A percentile compares a stretch with the other conserved stretches of the same genome.
Conservation (phyloP, 345 rosid species). For the Pistacia vera region DNA sequence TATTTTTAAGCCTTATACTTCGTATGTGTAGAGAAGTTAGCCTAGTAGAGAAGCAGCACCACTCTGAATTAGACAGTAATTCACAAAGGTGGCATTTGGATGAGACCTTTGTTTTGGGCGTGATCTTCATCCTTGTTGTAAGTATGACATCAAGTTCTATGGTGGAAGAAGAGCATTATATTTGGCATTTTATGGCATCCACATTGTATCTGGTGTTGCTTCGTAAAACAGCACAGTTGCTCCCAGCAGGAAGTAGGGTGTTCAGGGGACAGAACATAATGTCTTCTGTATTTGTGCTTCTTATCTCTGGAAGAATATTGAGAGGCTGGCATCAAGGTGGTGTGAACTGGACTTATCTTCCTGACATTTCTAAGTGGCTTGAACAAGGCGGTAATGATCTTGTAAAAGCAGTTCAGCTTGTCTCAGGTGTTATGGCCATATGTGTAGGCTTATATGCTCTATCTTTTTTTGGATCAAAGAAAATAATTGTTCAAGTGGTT, state of each 20-base stretch:
- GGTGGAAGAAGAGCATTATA: constrained; percentile 98
- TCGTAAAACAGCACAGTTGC: constrained; percentile 52
- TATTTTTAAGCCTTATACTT: constrained; percentile 48
- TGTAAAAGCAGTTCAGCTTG: constrained; percentile 54
- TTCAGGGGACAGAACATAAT: constrained; percentile 32
- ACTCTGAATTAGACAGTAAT: constrained; percentile 20
- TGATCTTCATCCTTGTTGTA: constrained; percentile 53
- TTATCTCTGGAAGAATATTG: constrained; percentile 72
- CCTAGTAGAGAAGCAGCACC: constrained; percentile 28
- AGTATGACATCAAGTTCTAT: constrained; percentile 96
- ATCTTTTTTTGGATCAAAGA: constrained; percentile 34
- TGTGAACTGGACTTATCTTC: constrained; percentile 87
- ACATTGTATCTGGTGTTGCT: constrained; percentile 67
- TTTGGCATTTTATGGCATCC: constrained; percentile 78
- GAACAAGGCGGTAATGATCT: constrained; percentile 49
- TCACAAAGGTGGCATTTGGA: constrained; percentile 37
- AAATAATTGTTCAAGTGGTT: constrained; percentile 37
- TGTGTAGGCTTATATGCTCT: constrained; percentile 55
- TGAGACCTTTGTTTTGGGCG: constrained; percentile 52
- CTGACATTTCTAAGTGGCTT: constrained; percentile 88
- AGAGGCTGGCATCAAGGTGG: constrained; percentile 98
- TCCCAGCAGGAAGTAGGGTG: constrained; percentile 27
- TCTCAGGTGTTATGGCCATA: constrained; percentile 49
- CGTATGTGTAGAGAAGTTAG: constrained; percentile 45
- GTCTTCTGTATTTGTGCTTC: constrained; percentile 49